Conservation (phyloP, 306 rosid species). For the Betula pendula region DNA sequence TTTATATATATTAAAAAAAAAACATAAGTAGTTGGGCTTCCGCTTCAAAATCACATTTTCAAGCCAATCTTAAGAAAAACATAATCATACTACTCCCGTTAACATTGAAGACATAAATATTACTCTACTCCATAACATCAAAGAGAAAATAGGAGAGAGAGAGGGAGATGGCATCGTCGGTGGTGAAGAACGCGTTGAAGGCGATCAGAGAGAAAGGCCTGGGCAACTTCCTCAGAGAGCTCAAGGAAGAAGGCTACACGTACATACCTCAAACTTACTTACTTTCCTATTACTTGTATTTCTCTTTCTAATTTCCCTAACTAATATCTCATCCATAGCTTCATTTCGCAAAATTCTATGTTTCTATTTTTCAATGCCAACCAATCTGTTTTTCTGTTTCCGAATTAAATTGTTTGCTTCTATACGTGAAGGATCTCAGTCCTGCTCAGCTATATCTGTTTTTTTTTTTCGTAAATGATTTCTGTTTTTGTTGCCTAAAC, state of each 20-base stretch:
- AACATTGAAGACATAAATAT: no score
- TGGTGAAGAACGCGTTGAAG: conserved; percentile 61
- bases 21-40: no score
- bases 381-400: not conserved
- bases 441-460: conserved; percentile 1
- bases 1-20: no score
- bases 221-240: conserved; percentile 55
- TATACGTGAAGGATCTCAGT: conserved; percentile 20
- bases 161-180: conserved; percentile 67
- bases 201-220: conserved; percentile 81
- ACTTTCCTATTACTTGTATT: not conserved
- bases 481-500: not conserved
- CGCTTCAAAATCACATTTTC: no score
- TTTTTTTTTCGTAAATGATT: not conserved
- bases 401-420: not conserved
- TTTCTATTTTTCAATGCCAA: not conserved
- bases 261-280: conserved; percentile 24
- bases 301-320: not conserved
- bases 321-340: not conserved
- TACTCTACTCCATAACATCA: no score
- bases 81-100: not conserved
- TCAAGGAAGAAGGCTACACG: conserved; percentile 82
- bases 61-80: no score
- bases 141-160: not conserved
- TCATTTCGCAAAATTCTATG: not conserved